phyloP scores from a whole-genome alignment of 768 basidiomycete species.

The Galerina sulciceps region DNA sequence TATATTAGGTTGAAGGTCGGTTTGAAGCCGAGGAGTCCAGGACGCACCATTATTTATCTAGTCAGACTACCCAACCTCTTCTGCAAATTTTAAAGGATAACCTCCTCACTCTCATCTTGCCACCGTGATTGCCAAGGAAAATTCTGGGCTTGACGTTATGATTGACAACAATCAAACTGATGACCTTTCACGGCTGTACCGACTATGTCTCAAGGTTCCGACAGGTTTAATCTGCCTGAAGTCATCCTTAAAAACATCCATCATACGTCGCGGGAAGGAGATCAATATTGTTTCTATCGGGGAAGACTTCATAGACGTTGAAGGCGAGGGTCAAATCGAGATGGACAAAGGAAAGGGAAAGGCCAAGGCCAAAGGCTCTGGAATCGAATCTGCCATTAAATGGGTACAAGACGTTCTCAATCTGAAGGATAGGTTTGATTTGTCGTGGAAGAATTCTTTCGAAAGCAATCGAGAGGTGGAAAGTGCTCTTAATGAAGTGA shows the following conservation, averaged over 20 bases:
- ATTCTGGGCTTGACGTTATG: slow-evolving; percentile 88
- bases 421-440: slow-evolving; percentile 91
- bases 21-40: slow-evolving; percentile 85
- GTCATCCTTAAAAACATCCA: slow-evolving; percentile 70
- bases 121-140: slow-evolving; percentile 76
- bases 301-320: slow-evolving; percentile 34
- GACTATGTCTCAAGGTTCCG: slow-evolving; percentile 70
- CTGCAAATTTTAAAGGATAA: slow-evolving; percentile 76
- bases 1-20: slow-evolving; percentile 72
- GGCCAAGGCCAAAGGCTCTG: slow-evolving; percentile 44
- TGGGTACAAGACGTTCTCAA: slow-evolving; percentile 95
- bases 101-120: slow-evolving; percentile 78
- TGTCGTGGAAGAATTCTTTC: slow-evolving; percentile 73
- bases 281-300: slow-evolving; percentile 71
- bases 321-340: slow-evolving; percentile 33
- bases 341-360: slow-evolving; percentile 49
- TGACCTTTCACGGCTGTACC: slow-evolving; percentile 81
- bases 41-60: slow-evolving; percentile 83
- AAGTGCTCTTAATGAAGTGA: slow-evolving; percentile 83
- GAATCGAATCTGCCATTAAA: slow-evolving; percentile 70
- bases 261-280: slow-evolving; percentile 73
- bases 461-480: slow-evolving; percentile 76
- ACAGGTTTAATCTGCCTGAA: slow-evolving; percentile 69
- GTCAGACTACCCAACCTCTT: slow-evolving; percentile 70
- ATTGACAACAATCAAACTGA: slow-evolving; percentile 77